These are phyloP conservation scores for Balakata baccata DNA, from an alignment of 345 rosid species.

Conservation along the genomic window DNA sequence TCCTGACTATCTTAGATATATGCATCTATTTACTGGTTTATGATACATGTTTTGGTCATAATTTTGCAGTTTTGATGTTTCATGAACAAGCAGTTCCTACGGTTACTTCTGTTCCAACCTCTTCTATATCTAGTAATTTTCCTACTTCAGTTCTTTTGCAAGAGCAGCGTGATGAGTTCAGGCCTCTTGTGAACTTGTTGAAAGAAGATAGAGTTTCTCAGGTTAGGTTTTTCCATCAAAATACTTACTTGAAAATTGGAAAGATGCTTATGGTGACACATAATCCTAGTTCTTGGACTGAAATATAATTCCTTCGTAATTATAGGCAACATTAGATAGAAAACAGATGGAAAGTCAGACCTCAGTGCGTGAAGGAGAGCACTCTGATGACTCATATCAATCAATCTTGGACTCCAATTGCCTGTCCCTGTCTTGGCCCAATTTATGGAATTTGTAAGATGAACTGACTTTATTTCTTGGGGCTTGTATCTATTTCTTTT, in stretches of 20 bases:
- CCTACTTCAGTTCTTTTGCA: conserved; percentile 68
- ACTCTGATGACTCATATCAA: conserved; percentile 25
- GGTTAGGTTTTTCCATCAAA: conserved; percentile 34
- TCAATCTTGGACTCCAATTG: conserved; percentile 32
- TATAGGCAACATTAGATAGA: conserved; percentile 40
- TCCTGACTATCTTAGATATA: too few relatives aligned
- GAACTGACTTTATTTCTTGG: background rate
- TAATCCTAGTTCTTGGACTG: background rate
- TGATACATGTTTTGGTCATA: background rate
- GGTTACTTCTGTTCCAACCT: conserved; percentile 46
- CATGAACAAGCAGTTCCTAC: conserved; percentile 53
- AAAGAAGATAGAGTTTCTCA: conserved; percentile 55
- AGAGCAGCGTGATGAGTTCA: conserved; percentile 66
- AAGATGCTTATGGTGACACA: conserved; percentile 3
- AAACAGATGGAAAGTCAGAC: conserved; percentile 38
- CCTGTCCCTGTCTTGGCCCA: conserved; percentile 43
- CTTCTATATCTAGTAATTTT: conserved; percentile 53
- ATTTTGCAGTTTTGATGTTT: conserved; percentile 47
- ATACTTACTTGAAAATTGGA: background rate
- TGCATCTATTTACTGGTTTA: background rate
- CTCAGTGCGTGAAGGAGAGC: conserved; percentile 35
- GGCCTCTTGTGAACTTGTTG: conserved; percentile 35
- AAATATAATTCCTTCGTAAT: conserved; percentile 5
- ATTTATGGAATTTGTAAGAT: conserved; percentile 60
- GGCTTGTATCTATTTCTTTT: background rate